Evolutionary conservation across 108 stramenopile genomes (phyloP).

Genomic region (Phaeodactylum tricornutum): DNA sequence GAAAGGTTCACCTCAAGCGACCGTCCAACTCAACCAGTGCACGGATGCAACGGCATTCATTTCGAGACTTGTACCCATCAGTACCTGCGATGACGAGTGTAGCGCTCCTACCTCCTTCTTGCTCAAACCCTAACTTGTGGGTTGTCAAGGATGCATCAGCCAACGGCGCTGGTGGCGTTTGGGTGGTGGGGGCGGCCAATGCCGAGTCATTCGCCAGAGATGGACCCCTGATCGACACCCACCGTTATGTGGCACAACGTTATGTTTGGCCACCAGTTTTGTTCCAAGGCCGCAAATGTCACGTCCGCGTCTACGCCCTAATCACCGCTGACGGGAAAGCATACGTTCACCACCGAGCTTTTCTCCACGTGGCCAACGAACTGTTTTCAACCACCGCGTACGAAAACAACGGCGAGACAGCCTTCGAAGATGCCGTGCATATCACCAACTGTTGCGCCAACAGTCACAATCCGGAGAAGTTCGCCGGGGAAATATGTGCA

Average conservation of each 20-base stretch:
- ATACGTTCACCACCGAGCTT: constrained; percentile 58
- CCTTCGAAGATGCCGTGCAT: constrained; percentile 40
- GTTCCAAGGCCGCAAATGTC: constrained; percentile 57
- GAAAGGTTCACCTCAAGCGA: constrained; percentile 9
- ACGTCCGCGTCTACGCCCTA: constrained; percentile 70
- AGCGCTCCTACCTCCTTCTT: too few species aligned
- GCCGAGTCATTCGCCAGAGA: too few species aligned
- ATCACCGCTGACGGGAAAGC: constrained; percentile 59
- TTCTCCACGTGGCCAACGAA: constrained; percentile 84
- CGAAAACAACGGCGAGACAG: constrained; percentile 4
- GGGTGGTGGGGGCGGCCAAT: constrained; percentile 53
- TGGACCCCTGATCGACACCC: not conserved
- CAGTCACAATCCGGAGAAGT: constrained; percentile 53
- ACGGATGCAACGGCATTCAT: too few species aligned
- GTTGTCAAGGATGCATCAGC: constrained; percentile 72
- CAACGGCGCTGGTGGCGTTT: constrained; percentile 81
- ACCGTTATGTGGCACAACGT: constrained; percentile 56
- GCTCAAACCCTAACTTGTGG: too few species aligned
- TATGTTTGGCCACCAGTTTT: constrained; percentile 75
- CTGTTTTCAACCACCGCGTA: constrained; percentile 28
- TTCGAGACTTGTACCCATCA: too few species aligned
- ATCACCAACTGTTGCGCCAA: constrained; percentile 88
- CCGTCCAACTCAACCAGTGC: too few species aligned
- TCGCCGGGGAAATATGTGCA: constrained; percentile 80
- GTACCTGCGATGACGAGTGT: too few species aligned